A percentile compares a stretch with the other conserved stretches of the same genome.
Conservation (phyloP, 768 basidiomycete species). For the Tulasnella calospora region DNA sequence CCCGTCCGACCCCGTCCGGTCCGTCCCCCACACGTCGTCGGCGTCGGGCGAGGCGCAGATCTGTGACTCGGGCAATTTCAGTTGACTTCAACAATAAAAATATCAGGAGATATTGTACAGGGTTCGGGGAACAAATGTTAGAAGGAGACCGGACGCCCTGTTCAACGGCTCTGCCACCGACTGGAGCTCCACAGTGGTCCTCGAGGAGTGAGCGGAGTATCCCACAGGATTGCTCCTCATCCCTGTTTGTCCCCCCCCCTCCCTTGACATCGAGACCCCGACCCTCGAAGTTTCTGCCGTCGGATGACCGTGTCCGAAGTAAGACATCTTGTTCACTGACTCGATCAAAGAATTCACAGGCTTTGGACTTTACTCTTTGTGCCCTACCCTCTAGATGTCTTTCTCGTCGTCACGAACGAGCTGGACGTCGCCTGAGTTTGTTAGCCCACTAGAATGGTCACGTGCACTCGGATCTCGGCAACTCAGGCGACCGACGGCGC, state of each 20-base stretch:
- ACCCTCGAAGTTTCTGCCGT: too few species aligned
- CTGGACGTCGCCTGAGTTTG: not conserved
- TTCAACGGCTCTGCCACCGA: not conserved
- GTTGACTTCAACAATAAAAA: too few species aligned
- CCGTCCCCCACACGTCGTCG: not conserved
- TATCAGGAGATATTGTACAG: too few species aligned
- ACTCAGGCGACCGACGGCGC: not conserved
- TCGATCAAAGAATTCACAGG: too few species aligned
- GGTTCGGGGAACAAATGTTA: not conserved
- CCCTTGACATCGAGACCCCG: too few species aligned
- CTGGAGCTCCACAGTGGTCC: not conserved
- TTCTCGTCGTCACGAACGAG: not conserved
- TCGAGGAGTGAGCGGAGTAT: not conserved
- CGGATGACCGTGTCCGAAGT: too few species aligned
- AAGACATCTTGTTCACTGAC: too few species aligned
- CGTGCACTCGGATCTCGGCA: slow-evolving; percentile 1
- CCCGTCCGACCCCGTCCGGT: too few species aligned
- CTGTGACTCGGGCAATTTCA: not conserved
- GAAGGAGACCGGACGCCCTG: not conserved
- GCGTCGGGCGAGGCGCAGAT: not conserved
- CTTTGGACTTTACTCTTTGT: too few species aligned
- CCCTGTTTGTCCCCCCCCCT: not conserved
- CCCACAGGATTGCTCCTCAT: not conserved
- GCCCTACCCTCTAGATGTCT: not conserved
- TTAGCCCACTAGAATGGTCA: not conserved